These are phyloP conservation scores for Eucalyptus sp. DNA, from an alignment of 345 rosid genomes.

Conservation along the genomic window DNA sequence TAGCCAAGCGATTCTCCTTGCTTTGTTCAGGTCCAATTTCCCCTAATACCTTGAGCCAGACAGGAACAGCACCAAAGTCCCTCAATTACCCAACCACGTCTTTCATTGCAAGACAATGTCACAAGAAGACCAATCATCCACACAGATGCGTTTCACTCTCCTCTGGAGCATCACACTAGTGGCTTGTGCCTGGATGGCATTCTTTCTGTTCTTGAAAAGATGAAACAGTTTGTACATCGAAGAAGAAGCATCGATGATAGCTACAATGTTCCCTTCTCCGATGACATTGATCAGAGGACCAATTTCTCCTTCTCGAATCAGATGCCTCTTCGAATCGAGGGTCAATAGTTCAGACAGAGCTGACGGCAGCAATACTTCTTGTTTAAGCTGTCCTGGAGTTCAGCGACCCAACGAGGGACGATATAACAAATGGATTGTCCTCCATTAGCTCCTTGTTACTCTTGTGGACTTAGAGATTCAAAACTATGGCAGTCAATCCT, in stretches of 20 bases:
- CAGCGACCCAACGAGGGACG: slow-evolving; percentile 26
- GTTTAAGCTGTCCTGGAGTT: slow-evolving; percentile 21
- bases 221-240: slow-evolving; percentile 28
- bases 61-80: slow-evolving; percentile 20
- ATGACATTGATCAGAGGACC: slow-evolving; percentile 31
- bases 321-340: slow-evolving; percentile 8
- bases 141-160: slow-evolving; percentile 16
- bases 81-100: slow-evolving; percentile 19
- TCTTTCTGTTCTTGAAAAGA: slow-evolving; percentile 8
- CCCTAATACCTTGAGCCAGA: slow-evolving; percentile 29
- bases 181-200: slow-evolving; percentile 26
- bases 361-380: slow-evolving; percentile 37
- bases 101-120: slow-evolving; percentile 17
- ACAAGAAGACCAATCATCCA: slow-evolving; percentile 30
- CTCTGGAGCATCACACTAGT: slow-evolving; percentile 16
- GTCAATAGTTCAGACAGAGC: slow-evolving; percentile 28
- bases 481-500: slow-evolving; percentile 29
- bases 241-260: slow-evolving; percentile 26
- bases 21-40: slow-evolving; percentile 6
- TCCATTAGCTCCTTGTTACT: slow-evolving; percentile 15
- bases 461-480: slow-evolving; percentile 31
- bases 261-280: slow-evolving; percentile 24
- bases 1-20: slow-evolving; percentile 33
- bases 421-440: slow-evolving; percentile 22
- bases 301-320: slow-evolving; percentile 37